Base-by-base conservation (phyloP, 805 yeast species). In the Kurtzmaniella fragi region DNA sequence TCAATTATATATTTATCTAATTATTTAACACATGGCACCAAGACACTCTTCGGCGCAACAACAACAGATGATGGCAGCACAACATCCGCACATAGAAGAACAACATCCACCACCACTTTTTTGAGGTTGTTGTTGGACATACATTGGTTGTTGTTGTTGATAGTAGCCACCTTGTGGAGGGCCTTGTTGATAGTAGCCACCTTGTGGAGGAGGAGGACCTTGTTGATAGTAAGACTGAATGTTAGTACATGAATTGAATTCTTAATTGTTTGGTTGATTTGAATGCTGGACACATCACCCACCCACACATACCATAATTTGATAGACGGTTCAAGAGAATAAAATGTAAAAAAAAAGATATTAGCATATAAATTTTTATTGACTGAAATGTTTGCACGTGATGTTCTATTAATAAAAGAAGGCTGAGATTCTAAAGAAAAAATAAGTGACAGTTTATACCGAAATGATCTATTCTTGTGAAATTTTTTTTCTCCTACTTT, bases 101-200 rank as follows among this genome's bases (percentile, higher is more conserved):
- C 68, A 66, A 42, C 70, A 64, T 13, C 63, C 61, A 32, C 53
- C 59, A 38, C 52, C 50, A 34, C 56, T 55, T 35, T 48, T 47
- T 17, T 52, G 54, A 29, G 53, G 57, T 40, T 60, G 60, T 47
- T 67, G 73, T 49, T 66, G 71, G 12, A 63, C 70, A 36, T 67
- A 66, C 61, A 65, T 57, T 38, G 70, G 71, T 46, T 67, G 73
- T 41, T 57, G 71, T 48, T 64, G 71, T 42, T 56, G 70, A 40
- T 62, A 57, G 48, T 65, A 64, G 9, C 61, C 59, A 12, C 54
- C 57, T 31, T 47, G 54, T 41, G 47, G 62, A 16, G 55, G 63
- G 2, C 49, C 50, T 35, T 48, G 53, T 32, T 47, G 49, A 17
- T 42, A 40, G 45, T 49, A 48, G 5, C 51, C 49, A 15, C 52